Evolutionary conservation across 2,329 filamentous ascomycete species (phyloP), one percentile per base, ranked within the genome.

Genomic region (Curvularia hawaiiensis): DNA sequence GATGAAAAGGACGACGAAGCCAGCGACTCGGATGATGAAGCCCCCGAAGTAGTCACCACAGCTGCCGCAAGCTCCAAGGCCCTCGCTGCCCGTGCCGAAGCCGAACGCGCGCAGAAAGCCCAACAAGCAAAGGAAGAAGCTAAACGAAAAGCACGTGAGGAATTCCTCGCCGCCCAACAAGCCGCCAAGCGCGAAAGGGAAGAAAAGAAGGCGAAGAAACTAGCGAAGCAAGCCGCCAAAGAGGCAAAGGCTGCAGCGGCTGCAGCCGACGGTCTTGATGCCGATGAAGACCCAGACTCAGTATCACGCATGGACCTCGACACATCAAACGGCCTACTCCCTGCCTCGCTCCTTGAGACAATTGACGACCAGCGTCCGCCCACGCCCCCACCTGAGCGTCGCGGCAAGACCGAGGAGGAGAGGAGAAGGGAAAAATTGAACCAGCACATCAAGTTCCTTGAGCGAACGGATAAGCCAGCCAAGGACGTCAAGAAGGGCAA

Each of bases 401-500:
- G 57, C 9, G 65, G 63, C 20, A 66, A 65, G 26, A 63, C 62
- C 0, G 65, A 60, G 1, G 68, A 70, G 50, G 69, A 75, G 16
- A 74, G 79, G 39, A 68, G 70, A 38, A 73, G 77, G 6, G 79
- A 78, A 62, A 83, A 82, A 50, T 62, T 80, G 10, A 81, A 76
- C 47, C 81, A 79, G 56, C 74, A 82, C 54, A 73, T 75, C 63
- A 79, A 79, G 54, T 82, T 84, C 56, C 68, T 83, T 26, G 81
- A 83, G 50, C 77, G 76, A 51, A 74, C 72, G 10, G 78, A 82
- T 50, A 82, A 79, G 64, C 72, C 77, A 11, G 74, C 79, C 16
- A 84, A 83, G 71, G 83, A 85, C 65, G 66, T 83, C 45, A 78
- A 77, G 58, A 75, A 78, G 54, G 82, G 82, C 2, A 77, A 78